phyloP scores from a whole-genome alignment of 2,329 filamentous ascomycete species.

The Rhynchosporium agropyri region DNA sequence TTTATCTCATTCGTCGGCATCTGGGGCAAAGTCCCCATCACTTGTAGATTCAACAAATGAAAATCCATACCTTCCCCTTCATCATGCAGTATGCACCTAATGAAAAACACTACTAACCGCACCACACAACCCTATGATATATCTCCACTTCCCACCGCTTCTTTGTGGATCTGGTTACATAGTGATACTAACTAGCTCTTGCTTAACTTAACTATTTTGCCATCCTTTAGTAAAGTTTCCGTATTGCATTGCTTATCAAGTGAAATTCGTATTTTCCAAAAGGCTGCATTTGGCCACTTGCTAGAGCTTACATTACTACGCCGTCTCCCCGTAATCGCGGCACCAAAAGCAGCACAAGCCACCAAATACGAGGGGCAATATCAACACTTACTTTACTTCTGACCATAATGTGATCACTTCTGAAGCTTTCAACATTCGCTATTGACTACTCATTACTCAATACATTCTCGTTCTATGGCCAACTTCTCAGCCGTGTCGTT shows the following conservation, averaged over 20 bases:
- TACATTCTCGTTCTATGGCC: constrained; percentile 20
- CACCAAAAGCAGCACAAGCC: constrained; percentile 11
- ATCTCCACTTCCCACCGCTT: constrained; percentile 33
- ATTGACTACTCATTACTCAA: neutral
- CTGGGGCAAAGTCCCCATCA: constrained; percentile 19
- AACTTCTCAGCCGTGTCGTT: neutral
- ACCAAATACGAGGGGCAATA: constrained; percentile 21
- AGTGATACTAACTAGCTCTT: constrained; percentile 8
- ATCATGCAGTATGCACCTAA: constrained; percentile 16
- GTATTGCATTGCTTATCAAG: constrained; percentile 5
- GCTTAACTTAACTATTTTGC: constrained; percentile 2
- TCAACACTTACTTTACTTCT: constrained; percentile 2
- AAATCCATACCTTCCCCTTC: neutral
- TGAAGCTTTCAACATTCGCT: neutral
- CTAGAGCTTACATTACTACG: constrained; percentile 10
- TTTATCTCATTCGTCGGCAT: constrained; percentile 29
- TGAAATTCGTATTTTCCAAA: neutral
- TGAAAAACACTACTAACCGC: neutral
- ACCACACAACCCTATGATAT: constrained; percentile 10
- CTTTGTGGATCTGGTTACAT: constrained; percentile 27
- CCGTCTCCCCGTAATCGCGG: constrained; percentile 12
- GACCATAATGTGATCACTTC: constrained; percentile 12
- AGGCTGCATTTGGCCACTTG: constrained; percentile 7
- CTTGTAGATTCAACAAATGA: constrained; percentile 16
- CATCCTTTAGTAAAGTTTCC: constrained; percentile 19